Evolutionary conservation across 495 filamentous ascomycete genomes (phyloP), one percentile per base, ranked within the genome.

Genomic region (Lophium mytilinum): DNA sequence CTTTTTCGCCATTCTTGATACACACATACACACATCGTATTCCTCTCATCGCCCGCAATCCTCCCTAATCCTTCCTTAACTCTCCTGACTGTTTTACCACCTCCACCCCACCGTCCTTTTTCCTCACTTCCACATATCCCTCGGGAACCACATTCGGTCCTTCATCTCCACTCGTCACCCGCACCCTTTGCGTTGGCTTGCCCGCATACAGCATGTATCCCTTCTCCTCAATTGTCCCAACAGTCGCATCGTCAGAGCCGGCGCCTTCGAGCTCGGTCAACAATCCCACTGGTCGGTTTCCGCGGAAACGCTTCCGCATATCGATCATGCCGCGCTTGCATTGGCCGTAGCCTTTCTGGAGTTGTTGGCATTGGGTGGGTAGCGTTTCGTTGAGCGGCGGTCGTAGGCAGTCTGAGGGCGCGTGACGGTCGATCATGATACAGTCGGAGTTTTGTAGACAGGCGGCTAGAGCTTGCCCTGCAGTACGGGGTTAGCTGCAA

Each of bases 231-330:
- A 61, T 61, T 2, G 57, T 61, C 3, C 58, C 58, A 4, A 17
- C 37, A n/a, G 55, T 58, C 17, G 52, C 58, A 34, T 65, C 62
- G 40, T 39, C 50, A 45, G 42, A 24, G 3, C 91, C 87, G 55
- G 78, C 76, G 6, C 76, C 75, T 35, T 87, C 78, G 18, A 78
- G 54, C 64, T 90, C 83, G 58, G 82, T 75, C 47, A 75, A 73
- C 30, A 87, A 78, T 24, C 81, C 77, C 59, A 95, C 78, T 43
- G 93, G 90, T 62, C 87, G 80, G 73, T 98, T 97, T n/a, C 93
- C 94, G 42, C 94, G 81, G 75, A 98, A 97, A 19, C 94, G 85
- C 73, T 98, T 98, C 67, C 94, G 86, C 94, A 98, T 98, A 73
- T 98, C 93, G 66, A 97, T 82, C 83, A 94, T 82, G 50, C 94